A percentile compares a stretch with the other conserved stretches of the same genome.
Conservation (phyloP, 495 filamentous ascomycete genomes). For the Immersiella caudata region DNA sequence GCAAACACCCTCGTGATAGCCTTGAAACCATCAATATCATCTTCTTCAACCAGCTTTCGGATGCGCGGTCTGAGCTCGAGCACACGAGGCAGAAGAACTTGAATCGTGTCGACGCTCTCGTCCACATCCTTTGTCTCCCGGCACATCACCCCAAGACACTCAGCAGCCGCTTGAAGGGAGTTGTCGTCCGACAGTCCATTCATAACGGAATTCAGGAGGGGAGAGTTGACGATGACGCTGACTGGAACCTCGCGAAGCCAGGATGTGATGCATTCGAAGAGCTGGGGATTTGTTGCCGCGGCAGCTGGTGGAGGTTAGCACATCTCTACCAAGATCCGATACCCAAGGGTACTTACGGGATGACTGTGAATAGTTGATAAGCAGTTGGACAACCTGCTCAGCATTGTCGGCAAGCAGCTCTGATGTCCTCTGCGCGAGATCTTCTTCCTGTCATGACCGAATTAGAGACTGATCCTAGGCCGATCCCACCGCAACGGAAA, state of each 20-base stretch:
- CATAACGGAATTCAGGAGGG: conserved; percentile 79
- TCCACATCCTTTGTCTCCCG: conserved; percentile 93
- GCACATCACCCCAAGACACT: conserved; percentile 89
- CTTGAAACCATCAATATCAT: conserved; percentile 86
- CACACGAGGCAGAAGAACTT: conserved; percentile 80
- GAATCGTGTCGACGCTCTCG: conserved; percentile 77
- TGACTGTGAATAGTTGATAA: conserved; percentile 87
- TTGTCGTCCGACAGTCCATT: conserved; percentile 70
- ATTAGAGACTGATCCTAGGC: conserved; percentile 57
- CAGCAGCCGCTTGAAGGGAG: conserved; percentile 87
- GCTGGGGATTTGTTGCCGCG: conserved; percentile 83
- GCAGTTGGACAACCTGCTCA: conserved; percentile 76
- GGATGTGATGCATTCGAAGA: conserved; percentile 92
- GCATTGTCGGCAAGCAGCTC: conserved; percentile 92
- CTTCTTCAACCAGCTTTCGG: conserved; percentile 68
- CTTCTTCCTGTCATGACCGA: conserved; percentile 79
- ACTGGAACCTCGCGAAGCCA: conserved; percentile 93
- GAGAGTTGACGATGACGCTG: conserved; percentile 78
- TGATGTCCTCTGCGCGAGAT: conserved; percentile 75
- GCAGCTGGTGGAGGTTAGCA: conserved; percentile 41
- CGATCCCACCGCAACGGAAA: conserved; percentile 45
- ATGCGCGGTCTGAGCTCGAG: conserved; percentile 81
- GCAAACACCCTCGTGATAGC: conserved; percentile 87
- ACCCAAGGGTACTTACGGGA: conserved; percentile 63
- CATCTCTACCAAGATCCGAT: neutral